These are phyloP conservation scores for Pezicula neosporulosa DNA, from an alignment of 2,329 filamentous ascomycete genomes.

Conservation along the genomic window DNA sequence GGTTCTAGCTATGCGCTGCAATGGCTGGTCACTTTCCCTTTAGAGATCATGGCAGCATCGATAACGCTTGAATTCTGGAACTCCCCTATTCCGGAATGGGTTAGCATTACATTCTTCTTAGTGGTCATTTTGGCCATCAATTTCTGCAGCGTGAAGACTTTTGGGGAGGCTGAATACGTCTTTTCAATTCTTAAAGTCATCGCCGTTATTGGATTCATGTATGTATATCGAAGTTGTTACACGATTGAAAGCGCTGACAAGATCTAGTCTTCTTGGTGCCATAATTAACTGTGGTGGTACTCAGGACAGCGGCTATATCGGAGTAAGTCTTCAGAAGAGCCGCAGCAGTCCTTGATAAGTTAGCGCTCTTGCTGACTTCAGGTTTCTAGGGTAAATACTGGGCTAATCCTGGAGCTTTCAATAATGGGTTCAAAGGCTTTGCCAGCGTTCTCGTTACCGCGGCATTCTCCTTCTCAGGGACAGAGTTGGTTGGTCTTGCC, in stretches of 20 bases:
- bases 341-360: too few relatives aligned
- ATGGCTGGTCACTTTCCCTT: slow-evolving; percentile 78
- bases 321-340: slow-evolving; percentile 36
- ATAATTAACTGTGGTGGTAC: slow-evolving; percentile 83
- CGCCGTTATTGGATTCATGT: slow-evolving; percentile 88
- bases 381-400: slow-evolving; percentile 51
- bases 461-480: slow-evolving; percentile 75
- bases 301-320: slow-evolving; percentile 72
- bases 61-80: slow-evolving; percentile 84
- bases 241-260: slow-evolving; percentile 8
- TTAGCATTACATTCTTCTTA: slow-evolving; percentile 83
- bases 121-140: slow-evolving; percentile 75
- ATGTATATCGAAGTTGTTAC: slow-evolving; percentile 28
- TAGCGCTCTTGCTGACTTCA: not conserved
- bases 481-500: slow-evolving; percentile 72
- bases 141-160: slow-evolving; percentile 81
- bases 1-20: slow-evolving; percentile 69
- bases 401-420: slow-evolving; percentile 74
- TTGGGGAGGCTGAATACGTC: slow-evolving; percentile 85
- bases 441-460: slow-evolving; percentile 75
- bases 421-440: slow-evolving; percentile 78
- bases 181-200: slow-evolving; percentile 85
- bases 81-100: slow-evolving; percentile 68
- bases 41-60: slow-evolving; percentile 84
- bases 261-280: slow-evolving; percentile 72